Conservation (phyloP, 352 stramenopile genomes). For the Globisporangium nunn region DNA sequence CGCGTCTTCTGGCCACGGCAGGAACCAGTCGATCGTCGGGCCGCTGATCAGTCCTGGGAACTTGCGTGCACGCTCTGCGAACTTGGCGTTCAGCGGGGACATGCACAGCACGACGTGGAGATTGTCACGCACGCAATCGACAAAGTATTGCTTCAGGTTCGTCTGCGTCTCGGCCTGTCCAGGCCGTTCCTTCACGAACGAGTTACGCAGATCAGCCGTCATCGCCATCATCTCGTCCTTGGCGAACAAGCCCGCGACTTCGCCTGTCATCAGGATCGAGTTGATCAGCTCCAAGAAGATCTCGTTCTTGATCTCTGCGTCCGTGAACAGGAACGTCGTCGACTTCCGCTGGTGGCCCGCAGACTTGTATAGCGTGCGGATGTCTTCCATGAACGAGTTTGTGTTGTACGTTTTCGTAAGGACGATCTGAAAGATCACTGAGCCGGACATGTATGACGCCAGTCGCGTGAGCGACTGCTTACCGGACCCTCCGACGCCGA, state of each 20-base stretch:
- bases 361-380: constrained; percentile 95
- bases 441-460: constrained; percentile 94
- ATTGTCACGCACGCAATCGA: constrained; percentile 96
- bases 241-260: constrained; percentile 96
- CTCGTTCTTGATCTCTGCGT: constrained; percentile 99
- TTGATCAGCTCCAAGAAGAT: constrained; percentile 99
- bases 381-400: constrained; percentile 96
- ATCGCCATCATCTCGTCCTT: constrained; percentile 99
- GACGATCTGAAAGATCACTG: constrained; percentile 97
- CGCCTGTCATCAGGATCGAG: constrained; percentile 96
- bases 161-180: constrained; percentile 93
- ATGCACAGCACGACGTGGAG: constrained; percentile 98
- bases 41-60: constrained; percentile 96
- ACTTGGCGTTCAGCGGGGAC: constrained; percentile 98
- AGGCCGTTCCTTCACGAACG: constrained; percentile 93
- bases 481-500: constrained; percentile 95
- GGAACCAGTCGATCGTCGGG: constrained; percentile 99
- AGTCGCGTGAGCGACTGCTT: constrained; percentile 97
- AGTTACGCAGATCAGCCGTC: constrained; percentile 93
- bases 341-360: constrained; percentile 94
- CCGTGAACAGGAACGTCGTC: constrained; percentile 98
- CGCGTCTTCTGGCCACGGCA: constrained; percentile 97
- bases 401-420: constrained; percentile 98
- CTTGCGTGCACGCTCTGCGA: constrained; percentile 93
- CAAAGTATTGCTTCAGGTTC: constrained; percentile 98